Evolutionary conservation across 306 rosid species (phyloP), one percentile per base, ranked within the genome.

Genomic region (Clitoria ternatea): DNA sequence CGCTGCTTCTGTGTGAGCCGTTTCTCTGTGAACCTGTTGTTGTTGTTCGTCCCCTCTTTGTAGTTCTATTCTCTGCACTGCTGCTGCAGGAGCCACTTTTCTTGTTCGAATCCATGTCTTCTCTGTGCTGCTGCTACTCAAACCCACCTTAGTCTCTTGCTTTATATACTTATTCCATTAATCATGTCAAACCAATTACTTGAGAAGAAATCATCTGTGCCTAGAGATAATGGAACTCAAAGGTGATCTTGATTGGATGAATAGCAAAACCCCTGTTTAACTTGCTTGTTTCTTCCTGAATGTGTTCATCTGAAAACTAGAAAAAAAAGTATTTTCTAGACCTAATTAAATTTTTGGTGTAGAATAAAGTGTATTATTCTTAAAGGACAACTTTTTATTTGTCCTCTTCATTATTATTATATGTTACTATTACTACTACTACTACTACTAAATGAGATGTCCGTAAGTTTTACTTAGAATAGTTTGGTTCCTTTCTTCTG

Each of bases 161-260:
- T 45, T 62, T 62, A 18, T 82, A 62, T 18, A 24, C 61, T 9
- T 42, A 27, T 53, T 53, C 45, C 26, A 14, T 44, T 32, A 30
- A 53, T 36, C 40, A 3, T 66, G 70, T 66, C 76, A 45, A 75
- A 65, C 66, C 35, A 47, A 30, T 70, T 42, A 27, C 18, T 5
- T 18, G 53, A 24, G 26, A 12, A 66, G 15, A 24, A 74, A 52
- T 35, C 29, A 14, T 30, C 23, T 8, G 9, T 18, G 44, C 23
- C 27, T 33, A 72, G 49, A 52, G 73, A 45, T n/a, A 69, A 47
- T 49, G 44, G 24, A 15, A 45, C 59, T 62, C 15, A 9, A 62
- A 68, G 45, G 42, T 69, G 66, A 55, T 67, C 11, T 66, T 53
- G 67, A 62, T 69, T 10, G 44, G 45, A 29, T 10, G 44, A 39